Percentiles rank a stretch among this genome's conserved stretches.
phyloP scores from a whole-genome alignment of 345 rosid genomes.

The Salix viminalis region DNA sequence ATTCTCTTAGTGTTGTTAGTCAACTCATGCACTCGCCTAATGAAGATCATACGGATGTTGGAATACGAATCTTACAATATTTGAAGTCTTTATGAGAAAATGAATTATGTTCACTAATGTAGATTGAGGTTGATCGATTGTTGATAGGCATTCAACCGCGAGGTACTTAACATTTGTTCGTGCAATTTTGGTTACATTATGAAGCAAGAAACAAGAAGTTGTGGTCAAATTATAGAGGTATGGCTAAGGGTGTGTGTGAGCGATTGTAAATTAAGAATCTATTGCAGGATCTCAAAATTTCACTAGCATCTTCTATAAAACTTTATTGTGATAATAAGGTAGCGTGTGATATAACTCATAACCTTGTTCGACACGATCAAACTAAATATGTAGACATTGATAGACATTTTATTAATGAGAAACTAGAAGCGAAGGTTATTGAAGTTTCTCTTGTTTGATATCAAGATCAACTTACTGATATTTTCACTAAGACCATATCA shows the following conservation, averaged over 20 bases:
- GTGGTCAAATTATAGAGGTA: too few relatives aligned
- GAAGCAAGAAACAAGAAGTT: background rate
- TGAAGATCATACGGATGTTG: too few relatives aligned
- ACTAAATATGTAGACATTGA: too few relatives aligned
- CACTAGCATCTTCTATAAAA: background rate
- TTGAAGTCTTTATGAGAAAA: background rate
- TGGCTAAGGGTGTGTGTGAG: too few relatives aligned
- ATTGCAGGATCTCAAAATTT: background rate
- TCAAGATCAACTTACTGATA: background rate
- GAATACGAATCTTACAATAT: rapidly evolving
- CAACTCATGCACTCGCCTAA: background rate
- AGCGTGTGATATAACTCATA: background rate
- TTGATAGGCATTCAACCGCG: background rate
- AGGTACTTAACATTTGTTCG: too few relatives aligned
- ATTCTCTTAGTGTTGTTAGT: background rate
- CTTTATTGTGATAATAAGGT: background rate
- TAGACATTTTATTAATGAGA: background rate
- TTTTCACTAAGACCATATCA: background rate
- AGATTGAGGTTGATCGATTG: background rate
- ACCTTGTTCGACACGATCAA: background rate
- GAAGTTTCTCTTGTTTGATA: too few relatives aligned
- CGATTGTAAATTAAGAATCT: background rate
- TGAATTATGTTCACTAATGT: background rate
- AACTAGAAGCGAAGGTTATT: background rate
- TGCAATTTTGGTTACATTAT: too few relatives aligned